A percentile compares a stretch with the other conserved stretches of the same genome.
These are phyloP conservation scores for Pseudogymnoascus sp. DNA, from an alignment of 2,329 filamentous ascomycete genomes.

Conservation along the genomic window DNA sequence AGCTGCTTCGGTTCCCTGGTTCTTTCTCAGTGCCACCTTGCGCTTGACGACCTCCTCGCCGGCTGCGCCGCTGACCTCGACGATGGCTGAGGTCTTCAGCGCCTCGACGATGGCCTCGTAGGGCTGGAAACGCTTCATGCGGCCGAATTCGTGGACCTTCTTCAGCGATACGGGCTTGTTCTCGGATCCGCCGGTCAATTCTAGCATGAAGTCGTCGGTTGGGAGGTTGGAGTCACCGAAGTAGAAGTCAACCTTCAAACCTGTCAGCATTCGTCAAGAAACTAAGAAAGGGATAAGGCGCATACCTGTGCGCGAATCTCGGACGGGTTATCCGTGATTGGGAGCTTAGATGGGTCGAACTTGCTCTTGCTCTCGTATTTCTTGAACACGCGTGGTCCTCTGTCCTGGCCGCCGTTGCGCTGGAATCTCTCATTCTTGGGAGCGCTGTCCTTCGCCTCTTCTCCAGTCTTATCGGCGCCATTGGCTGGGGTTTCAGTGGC, in stretches of 20 bases:
- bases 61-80: slow-evolving; percentile 69
- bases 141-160: slow-evolving; percentile 79
- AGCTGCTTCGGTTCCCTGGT: slow-evolving; percentile 39
- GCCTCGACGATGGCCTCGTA: slow-evolving; percentile 78
- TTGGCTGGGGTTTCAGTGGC: neutral
- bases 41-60: slow-evolving; percentile 67
- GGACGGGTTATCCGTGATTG: slow-evolving; percentile 53
- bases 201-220: slow-evolving; percentile 80
- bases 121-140: slow-evolving; percentile 92
- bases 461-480: slow-evolving; percentile 9
- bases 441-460: slow-evolving; percentile 15
- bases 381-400: slow-evolving; percentile 21
- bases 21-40: slow-evolving; percentile 61
- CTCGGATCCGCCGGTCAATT: slow-evolving; percentile 65
- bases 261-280: neutral
- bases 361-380: slow-evolving; percentile 41
- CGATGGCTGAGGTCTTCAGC: slow-evolving; percentile 65
- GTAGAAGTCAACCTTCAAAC: slow-evolving; percentile 79
- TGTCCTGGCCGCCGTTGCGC: slow-evolving; percentile 9
- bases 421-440: slow-evolving; percentile 10
- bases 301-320: slow-evolving; percentile 61
- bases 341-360: slow-evolving; percentile 47
- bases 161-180: slow-evolving; percentile 78
- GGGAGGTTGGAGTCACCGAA: slow-evolving; percentile 88
- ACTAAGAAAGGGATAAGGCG: slow-evolving; percentile 9